A percentile compares a stretch with the other conserved stretches of the same genome.
phyloP scores from a whole-genome alignment of 2,329 filamentous ascomycete genomes.

The Claviceps humidiphila region DNA sequence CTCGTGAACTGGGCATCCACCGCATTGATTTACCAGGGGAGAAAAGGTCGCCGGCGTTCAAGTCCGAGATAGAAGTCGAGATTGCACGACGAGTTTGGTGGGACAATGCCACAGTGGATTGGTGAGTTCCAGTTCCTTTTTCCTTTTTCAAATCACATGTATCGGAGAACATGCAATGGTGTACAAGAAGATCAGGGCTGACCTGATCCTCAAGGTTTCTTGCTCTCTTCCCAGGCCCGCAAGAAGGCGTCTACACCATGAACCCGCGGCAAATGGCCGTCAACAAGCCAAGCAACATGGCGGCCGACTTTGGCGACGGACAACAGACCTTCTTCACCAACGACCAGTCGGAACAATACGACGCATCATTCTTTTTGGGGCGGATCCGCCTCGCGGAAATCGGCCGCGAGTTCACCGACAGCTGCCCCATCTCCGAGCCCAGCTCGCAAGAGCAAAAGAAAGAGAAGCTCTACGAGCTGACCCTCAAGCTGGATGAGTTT shows the following conservation, averaged over 20 bases:
- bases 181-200: background rate
- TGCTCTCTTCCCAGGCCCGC: constrained; percentile 3
- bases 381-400: constrained; percentile 4
- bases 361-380: background rate
- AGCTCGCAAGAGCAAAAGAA: background rate
- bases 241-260: constrained; percentile 4
- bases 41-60: background rate
- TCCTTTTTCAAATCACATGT: background rate
- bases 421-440: background rate
- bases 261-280: constrained; percentile 5
- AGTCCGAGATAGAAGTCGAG: constrained; percentile 1
- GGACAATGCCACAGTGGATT: constrained; percentile 3
- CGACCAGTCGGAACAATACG: background rate
- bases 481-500: background rate
- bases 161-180: background rate
- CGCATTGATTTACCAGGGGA: constrained; percentile 2
- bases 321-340: background rate
- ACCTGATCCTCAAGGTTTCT: background rate
- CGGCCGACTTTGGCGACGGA: background rate
- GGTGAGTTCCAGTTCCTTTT: background rate
- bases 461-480: constrained; percentile 1
- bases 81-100: constrained; percentile 4
- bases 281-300: constrained; percentile 2
- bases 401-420: background rate
- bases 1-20: constrained; percentile 3